Percentiles rank a stretch among this genome's conserved stretches.
Conservation (phyloP, 129 eudicot genomes). For the Helianthus annuus region DNA sequence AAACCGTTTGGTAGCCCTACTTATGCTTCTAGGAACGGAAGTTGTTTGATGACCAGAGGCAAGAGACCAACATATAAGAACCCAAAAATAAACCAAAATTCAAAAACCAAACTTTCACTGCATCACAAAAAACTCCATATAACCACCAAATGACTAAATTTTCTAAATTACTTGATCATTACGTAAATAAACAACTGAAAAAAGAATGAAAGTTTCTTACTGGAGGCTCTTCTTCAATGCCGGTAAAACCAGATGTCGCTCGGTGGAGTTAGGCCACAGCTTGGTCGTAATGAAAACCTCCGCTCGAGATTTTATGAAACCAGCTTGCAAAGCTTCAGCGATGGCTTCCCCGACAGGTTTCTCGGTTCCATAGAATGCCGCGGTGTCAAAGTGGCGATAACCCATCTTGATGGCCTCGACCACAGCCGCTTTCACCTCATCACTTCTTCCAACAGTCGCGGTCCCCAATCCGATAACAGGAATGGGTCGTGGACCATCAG, state of each 20-base stretch:
- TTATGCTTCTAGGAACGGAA: neutral
- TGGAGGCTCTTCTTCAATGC: slow-evolving; percentile 61
- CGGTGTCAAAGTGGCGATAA: slow-evolving; percentile 52
- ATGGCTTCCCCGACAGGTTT: slow-evolving; percentile 34
- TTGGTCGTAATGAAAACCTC: slow-evolving; percentile 49
- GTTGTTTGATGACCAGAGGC: neutral
- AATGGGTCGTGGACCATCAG: slow-evolving; percentile 28
- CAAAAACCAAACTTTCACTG: neutral
- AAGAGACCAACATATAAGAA: neutral
- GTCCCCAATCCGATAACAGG: slow-evolving; percentile 38
- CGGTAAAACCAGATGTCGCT: slow-evolving; percentile 45
- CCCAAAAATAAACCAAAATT: neutral
- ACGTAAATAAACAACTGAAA: neutral
- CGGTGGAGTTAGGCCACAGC: slow-evolving; percentile 42
- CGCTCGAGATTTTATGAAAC: slow-evolving; percentile 24
- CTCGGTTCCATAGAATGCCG: slow-evolving; percentile 38
- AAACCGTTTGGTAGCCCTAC: too few relatives aligned
- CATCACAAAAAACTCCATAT: neutral
- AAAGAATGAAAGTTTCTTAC: slow-evolving; percentile 21
- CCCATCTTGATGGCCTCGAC: slow-evolving; percentile 48
- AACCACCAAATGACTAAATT: neutral
- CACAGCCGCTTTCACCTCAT: slow-evolving; percentile 22
- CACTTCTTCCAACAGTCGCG: neutral
- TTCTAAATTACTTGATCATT: neutral
- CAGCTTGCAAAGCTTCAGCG: slow-evolving; percentile 34